Percentiles rank a stretch among this genome's conserved stretches.
Evolutionary conservation across 371 early-diverging fungal genomes (phyloP).

Genomic region (Mucor plumbeus): DNA sequence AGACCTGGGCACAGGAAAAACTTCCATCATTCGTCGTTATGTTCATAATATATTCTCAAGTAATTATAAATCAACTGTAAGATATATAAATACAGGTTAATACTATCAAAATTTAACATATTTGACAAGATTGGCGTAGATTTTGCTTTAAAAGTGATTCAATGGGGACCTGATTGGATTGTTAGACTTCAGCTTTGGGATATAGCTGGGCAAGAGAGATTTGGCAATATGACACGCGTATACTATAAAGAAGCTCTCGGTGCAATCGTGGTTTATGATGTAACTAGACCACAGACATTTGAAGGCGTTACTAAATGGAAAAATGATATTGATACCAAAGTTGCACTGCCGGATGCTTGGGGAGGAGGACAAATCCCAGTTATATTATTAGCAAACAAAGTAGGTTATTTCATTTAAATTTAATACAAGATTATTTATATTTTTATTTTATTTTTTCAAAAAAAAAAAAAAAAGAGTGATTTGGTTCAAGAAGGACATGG

Average conservation of each 20-base stretch:
- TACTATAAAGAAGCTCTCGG: constrained; percentile 85
- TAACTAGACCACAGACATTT: constrained; percentile 75
- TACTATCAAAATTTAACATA: neutral
- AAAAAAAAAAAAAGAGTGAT: constrained; percentile 37
- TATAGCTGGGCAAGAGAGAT: constrained; percentile 84
- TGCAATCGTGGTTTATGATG: constrained; percentile 81
- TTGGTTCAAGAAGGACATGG: constrained; percentile 53
- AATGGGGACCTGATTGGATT: constrained; percentile 60
- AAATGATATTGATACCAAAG: constrained; percentile 67
- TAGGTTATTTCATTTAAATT: constrained; percentile 14
- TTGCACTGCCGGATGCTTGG: constrained; percentile 59
- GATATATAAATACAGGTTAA: neutral
- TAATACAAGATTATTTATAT: neutral
- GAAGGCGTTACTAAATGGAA: constrained; percentile 79
- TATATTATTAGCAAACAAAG: constrained; percentile 70
- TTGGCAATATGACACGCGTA: constrained; percentile 78
- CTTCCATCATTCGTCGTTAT: constrained; percentile 69
- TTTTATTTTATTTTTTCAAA: neutral
- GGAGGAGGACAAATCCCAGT: constrained; percentile 69
- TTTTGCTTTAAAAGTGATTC: constrained; percentile 81
- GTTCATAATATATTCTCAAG: constrained; percentile 76
- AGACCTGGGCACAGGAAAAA: constrained; percentile 81
- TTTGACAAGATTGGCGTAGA: constrained; percentile 75
- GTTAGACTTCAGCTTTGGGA: constrained; percentile 84
- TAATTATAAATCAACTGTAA: constrained; percentile 77